Evolutionary conservation across 129 eudicot genomes (phyloP).

Genomic region (Lactuca sativa): DNA sequence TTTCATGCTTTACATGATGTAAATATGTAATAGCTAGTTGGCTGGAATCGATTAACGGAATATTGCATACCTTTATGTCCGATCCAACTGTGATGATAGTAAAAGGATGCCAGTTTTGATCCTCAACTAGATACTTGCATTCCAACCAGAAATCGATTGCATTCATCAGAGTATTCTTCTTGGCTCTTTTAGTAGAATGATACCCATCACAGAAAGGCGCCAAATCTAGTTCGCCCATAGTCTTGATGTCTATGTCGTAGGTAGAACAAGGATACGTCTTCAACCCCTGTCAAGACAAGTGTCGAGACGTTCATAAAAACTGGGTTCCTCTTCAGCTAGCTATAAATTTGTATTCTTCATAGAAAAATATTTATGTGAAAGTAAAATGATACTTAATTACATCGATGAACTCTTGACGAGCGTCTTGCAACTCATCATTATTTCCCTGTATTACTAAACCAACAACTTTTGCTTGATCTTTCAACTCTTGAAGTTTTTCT

Average conservation of each 20-base stretch:
- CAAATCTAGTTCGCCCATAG: background rate
- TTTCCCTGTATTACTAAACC: too few relatives aligned
- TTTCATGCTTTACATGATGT: too few relatives aligned
- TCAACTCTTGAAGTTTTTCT: constrained; percentile 10
- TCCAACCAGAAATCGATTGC: background rate
- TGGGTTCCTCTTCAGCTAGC: too few relatives aligned
- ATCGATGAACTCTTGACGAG: background rate
- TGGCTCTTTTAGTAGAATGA: background rate
- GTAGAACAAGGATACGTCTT: background rate
- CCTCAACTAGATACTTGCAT: background rate
- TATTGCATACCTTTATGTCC: background rate
- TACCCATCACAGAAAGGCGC: background rate
- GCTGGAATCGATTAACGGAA: too few relatives aligned
- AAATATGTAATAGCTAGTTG: too few relatives aligned
- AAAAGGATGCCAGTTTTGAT: background rate
- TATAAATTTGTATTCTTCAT: too few relatives aligned
- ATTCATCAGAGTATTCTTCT: too few relatives aligned
- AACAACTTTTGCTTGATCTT: background rate
- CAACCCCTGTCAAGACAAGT: background rate
- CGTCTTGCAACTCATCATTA: constrained; percentile 4
- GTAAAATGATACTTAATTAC: background rate
- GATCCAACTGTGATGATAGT: background rate
- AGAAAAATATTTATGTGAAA: too few relatives aligned
- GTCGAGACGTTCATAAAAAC: too few relatives aligned
- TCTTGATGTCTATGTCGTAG: background rate